phyloP scores from a whole-genome alignment of 768 basidiomycete species.

The Suillus subaureus region DNA sequence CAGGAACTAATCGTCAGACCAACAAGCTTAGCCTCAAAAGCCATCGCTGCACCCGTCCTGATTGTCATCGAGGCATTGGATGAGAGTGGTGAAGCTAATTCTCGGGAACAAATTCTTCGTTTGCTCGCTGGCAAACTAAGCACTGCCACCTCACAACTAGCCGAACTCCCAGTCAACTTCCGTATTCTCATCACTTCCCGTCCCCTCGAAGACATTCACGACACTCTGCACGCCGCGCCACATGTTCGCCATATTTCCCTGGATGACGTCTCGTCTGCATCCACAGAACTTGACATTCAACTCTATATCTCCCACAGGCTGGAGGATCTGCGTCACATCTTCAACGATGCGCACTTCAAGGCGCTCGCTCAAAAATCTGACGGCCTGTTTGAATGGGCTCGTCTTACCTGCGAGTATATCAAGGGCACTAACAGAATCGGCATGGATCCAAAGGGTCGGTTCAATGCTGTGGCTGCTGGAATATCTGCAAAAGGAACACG shows the following conservation, averaged over 20 bases:
- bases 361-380: constrained; percentile 3
- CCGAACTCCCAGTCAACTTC: constrained; percentile 8
- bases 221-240: constrained; percentile 7
- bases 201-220: constrained; percentile 6
- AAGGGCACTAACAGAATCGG: not conserved
- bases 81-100: constrained; percentile 13
- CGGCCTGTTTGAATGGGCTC: constrained; percentile 14
- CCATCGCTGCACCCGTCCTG: constrained; percentile 20
- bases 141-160: not conserved
- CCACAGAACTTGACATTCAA: constrained; percentile 10
- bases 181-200: constrained; percentile 22
- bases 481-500: not conserved
- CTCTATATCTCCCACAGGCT: constrained; percentile 8
- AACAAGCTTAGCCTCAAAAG: not conserved
- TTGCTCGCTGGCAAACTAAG: not conserved
- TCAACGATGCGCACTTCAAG: not conserved
- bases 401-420: constrained; percentile 16
- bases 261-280: not conserved
- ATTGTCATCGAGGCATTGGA: constrained; percentile 31
- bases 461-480: not conserved
- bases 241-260: constrained; percentile 3
- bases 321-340: not conserved
- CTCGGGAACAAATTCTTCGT: constrained; percentile 20
- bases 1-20: constrained; percentile 20
- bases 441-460: not conserved